Base-by-base conservation (phyloP, 306 rosid species). In the Fagus sylvatica region DNA sequence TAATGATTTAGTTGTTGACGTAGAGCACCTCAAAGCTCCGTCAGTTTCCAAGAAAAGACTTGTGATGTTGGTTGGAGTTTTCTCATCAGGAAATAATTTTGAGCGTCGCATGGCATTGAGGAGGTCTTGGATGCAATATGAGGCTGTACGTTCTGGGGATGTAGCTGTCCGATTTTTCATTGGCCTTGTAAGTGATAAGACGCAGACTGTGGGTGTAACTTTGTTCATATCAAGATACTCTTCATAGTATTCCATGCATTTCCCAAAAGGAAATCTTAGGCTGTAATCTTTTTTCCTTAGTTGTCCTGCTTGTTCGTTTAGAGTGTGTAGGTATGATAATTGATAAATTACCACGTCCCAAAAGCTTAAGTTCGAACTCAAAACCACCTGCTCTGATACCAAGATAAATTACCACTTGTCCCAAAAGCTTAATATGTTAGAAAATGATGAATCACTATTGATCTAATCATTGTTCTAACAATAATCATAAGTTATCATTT, bases 61-160 rank as follows among this genome's bases (percentile, higher is more conserved):
- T 62, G 78, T 88, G 75, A 76, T 94, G 88, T 84, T 94, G 70
- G 57, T 95, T 71, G 98, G 98, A 57, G 95, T 92, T 56, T 92
- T 91, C 76, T 95, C 98, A 56, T 84, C 97, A 4, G 98, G 92
- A 82, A 94, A 94, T 83, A 92, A 94, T 85, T 94, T 94, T 85
- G 90, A 92, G 81, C 93, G 95, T 33, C 86, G 97, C 73, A 94
- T 94, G 97, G 98, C 98, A 13, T 71, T 95, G 41, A 85, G 98
- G 89, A 89, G 97, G 84, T 85, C 98, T 82, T 95, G 98, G 98
- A 92, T 95, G 98, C 98, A 92, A 66, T 91, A 88, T 33, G 83
- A 87, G 76, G 91, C 87, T 77, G 92, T 95, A 67, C 93, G 90
- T 54, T 85, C 95, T 11, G 97, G 97, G 54, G 87, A 87, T 69